These are phyloP conservation scores for Hamigera avellanea DNA, from an alignment of 495 filamentous ascomycete genomes.

Conservation along the genomic window DNA sequence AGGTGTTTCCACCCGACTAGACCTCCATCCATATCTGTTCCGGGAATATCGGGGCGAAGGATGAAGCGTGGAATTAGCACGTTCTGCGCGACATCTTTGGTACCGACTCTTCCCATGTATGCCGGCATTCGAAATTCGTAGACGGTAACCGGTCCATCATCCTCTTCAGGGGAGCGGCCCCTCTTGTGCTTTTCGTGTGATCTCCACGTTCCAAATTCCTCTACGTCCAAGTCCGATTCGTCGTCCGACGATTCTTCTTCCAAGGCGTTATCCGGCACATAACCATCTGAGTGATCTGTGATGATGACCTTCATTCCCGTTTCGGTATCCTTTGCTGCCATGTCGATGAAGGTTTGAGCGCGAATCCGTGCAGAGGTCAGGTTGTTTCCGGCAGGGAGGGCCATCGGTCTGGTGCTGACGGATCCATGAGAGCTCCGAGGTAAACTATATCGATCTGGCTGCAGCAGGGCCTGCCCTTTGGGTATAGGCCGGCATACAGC, in stretches of 20 bases:
- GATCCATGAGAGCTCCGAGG: conserved; percentile 38
- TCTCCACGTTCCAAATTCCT: conserved; percentile 26
- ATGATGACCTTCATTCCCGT: conserved; percentile 30
- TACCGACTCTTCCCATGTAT: conserved; percentile 31
- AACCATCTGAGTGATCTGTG: conserved; percentile 32
- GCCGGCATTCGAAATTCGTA: conserved; percentile 34
- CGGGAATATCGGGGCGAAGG: conserved; percentile 32
- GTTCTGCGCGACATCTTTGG: conserved; percentile 15
- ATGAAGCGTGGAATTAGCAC: conserved; percentile 30
- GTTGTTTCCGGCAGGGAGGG: conserved; percentile 33
- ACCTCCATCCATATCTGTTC: conserved; percentile 33
- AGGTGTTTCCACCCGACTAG: conserved; percentile 36
- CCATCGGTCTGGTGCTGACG: conserved; percentile 28
- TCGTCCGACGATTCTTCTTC: conserved; percentile 19
- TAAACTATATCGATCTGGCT: conserved; percentile 36
- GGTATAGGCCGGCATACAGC: conserved; percentile 52
- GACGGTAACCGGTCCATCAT: conserved; percentile 27
- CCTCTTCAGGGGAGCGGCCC: conserved; percentile 8
- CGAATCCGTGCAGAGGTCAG: conserved; percentile 36
- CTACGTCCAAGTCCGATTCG: conserved; percentile 23
- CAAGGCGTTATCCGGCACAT: conserved; percentile 27
- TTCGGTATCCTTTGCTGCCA: conserved; percentile 33
- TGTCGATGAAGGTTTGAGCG: conserved; percentile 38
- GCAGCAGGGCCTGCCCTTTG: conserved; percentile 33
- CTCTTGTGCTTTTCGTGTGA: conserved; percentile 15